These are phyloP conservation scores for Penicillium lagena DNA, from an alignment of 495 filamentous ascomycete genomes.

Conservation along the genomic window DNA sequence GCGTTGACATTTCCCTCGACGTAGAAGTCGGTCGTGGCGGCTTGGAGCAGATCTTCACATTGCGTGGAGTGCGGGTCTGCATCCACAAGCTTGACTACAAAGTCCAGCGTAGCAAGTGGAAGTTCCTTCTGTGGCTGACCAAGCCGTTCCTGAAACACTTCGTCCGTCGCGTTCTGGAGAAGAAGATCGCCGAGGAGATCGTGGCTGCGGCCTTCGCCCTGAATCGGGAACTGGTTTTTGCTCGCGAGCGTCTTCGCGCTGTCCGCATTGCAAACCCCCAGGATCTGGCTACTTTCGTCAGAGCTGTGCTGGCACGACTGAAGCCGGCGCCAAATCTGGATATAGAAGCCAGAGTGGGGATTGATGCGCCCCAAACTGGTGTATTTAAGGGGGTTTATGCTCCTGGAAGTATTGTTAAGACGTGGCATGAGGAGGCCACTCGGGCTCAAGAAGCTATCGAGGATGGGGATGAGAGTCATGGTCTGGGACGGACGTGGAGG, in stretches of 20 bases:
- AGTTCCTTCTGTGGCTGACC: constrained; percentile 71
- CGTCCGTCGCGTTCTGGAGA: constrained; percentile 71
- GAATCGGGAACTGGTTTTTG: constrained; percentile 82
- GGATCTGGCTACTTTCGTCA: constrained; percentile 73
- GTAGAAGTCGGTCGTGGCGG: constrained; percentile 69
- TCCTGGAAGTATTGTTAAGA: constrained; percentile 77
- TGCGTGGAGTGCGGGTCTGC: constrained; percentile 65
- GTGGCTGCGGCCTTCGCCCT: constrained; percentile 59
- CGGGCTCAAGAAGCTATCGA: constrained; percentile 57
- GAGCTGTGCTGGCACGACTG: constrained; percentile 69
- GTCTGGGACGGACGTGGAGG: constrained; percentile 52
- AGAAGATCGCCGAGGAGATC: constrained; percentile 67
- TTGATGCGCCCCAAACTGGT: constrained; percentile 54
- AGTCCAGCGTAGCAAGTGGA: constrained; percentile 67
- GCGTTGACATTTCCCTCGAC: constrained; percentile 79
- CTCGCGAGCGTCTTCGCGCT: constrained; percentile 77
- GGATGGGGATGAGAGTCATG: constrained; percentile 45
- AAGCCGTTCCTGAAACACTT: constrained; percentile 80
- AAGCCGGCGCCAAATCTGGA: constrained; percentile 64
- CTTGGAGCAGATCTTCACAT: constrained; percentile 73
- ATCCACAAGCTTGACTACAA: constrained; percentile 84
- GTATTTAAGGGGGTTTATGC: constrained; percentile 82
- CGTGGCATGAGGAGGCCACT: constrained; percentile 76
- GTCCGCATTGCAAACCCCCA: constrained; percentile 76
- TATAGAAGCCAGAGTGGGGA: constrained; percentile 61